phyloP scores from a whole-genome alignment of 2,329 filamentous ascomycete genomes.

The Ophiostoma quercus region DNA sequence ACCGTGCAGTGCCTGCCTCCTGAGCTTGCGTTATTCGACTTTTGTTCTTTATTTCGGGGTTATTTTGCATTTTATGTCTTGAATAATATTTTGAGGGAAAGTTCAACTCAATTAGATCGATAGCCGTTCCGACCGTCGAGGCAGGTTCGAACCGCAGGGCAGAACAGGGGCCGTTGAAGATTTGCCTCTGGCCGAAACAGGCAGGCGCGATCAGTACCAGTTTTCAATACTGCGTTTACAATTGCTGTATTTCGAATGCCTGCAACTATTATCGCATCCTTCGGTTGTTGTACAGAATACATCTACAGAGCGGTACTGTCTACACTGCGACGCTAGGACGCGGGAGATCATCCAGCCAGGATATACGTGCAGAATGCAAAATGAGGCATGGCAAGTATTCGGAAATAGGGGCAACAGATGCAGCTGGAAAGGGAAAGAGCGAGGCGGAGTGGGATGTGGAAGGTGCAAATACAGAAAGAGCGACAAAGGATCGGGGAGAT shows the following conservation, averaged over 20 bases:
- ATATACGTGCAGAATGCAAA: not conserved
- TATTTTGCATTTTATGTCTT: not conserved
- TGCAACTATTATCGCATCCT: not conserved
- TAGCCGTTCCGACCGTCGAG: not conserved
- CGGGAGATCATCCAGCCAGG: slow-evolving; percentile 23
- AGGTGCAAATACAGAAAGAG: not conserved
- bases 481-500: not conserved
- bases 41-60: not conserved
- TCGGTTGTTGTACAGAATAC: not conserved
- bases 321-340: slow-evolving; percentile 12
- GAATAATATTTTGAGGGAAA: not conserved
- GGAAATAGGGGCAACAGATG: not conserved
- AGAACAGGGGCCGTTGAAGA: slow-evolving; percentile 5
- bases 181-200: slow-evolving; percentile 20
- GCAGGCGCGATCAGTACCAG: slow-evolving; percentile 18
- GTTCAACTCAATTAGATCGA: not conserved
- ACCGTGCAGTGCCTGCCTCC: not conserved
- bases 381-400: not conserved
- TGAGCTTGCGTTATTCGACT: not conserved
- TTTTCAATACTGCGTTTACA: not conserved
- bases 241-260: not conserved
- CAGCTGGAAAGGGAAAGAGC: not conserved
- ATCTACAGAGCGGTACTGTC: not conserved
- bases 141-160: slow-evolving; percentile 1
- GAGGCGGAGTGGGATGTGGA: not conserved